Evolutionary conservation across 768 basidiomycete species (phyloP), one percentile per base, ranked within the genome.

Genomic region (Amanita brunnescens): DNA sequence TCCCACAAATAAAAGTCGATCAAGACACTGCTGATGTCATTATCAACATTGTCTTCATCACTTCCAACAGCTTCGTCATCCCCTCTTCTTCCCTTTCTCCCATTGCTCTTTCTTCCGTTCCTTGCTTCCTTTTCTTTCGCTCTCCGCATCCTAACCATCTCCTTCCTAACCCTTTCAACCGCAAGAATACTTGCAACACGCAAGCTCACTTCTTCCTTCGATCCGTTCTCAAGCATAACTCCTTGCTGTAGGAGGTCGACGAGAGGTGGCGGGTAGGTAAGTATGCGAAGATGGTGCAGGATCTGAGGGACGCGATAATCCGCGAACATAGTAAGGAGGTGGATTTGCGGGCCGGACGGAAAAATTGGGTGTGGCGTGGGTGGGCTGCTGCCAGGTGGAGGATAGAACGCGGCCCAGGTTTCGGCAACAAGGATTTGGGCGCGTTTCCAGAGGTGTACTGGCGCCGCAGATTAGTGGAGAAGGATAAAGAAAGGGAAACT

Each of bases 1-100:
- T 93, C 91, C 90, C 91, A 95, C 9, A 93, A 66, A 67, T 87
- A 94, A 61, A 96, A 91, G 61, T 96, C 92, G 46, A 91, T 86
- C 54, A 95, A 59, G 40, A 92, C 91, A 56, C 86, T 89, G 61
- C 78, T 85, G 34, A 89, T 67, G 40, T 58, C 57, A 30, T 64
- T 65, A 6, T 20, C 51, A 26, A 21, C 13, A 10, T 39, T 29
- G n/a, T 21, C 33, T 21, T 21, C 21, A 24, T 29, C 26, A 14
- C 13, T 29, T 24, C 8, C 16, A 14, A 7, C 26, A 29, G 7
- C 26, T 29, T 29, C 18, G 16, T n/a, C 37, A 6, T 16, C 42
- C 10, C n/a, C n/a, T 44, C 26, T 44, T 29, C 26, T 16, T 24
- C n/a, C 26, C 9, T 24, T 42, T 42, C 4, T 23, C 47, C 13